Percentiles rank a stretch among this genome's conserved stretches.
Evolutionary conservation across 2,329 filamentous ascomycete species (phyloP).

Genomic region (Aspergillus tubingensis): DNA sequence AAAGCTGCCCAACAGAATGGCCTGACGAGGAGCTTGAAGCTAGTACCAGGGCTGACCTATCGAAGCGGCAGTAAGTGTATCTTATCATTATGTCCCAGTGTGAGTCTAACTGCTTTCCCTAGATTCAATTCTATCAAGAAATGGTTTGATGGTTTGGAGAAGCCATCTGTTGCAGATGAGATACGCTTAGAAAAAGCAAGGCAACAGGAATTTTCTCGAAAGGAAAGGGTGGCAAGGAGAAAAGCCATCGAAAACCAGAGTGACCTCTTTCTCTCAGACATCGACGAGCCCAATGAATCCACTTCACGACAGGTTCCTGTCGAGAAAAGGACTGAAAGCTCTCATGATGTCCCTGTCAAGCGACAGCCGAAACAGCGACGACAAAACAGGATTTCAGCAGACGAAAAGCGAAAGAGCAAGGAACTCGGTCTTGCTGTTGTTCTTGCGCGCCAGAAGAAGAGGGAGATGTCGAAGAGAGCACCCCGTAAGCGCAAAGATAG

Average conservation of each 20-base stretch:
- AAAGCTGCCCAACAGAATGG: neutral
- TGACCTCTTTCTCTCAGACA: neutral
- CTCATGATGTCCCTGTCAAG: neutral
- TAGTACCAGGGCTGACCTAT: neutral
- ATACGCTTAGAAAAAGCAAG: constrained; percentile 15
- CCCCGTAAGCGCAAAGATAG: constrained; percentile 1
- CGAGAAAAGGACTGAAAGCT: neutral
- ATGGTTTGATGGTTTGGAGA: constrained; percentile 9
- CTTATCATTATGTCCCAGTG: neutral
- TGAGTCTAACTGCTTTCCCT: neutral
- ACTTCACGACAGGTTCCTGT: neutral
- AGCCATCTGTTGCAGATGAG: constrained; percentile 12
- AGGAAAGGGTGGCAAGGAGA: constrained; percentile 10
- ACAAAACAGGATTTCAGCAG: constrained; percentile 17
- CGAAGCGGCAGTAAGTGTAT: constrained; percentile 5
- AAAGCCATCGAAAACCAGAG: constrained; percentile 3
- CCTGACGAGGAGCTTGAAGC: neutral
- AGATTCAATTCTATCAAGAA: constrained; percentile 16
- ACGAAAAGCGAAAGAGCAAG: constrained; percentile 18
- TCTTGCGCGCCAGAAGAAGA: constrained; percentile 1
- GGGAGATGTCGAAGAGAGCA: neutral
- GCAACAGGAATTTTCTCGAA: constrained; percentile 1
- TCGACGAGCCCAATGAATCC: neutral
- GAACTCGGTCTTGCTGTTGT: constrained; percentile 15
- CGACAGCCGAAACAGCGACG: constrained; percentile 1